Evolutionary conservation across 2,329 filamentous ascomycete genomes (phyloP), one percentile per base, ranked within the genome.

Genomic region (Aspergillus versicolor): DNA sequence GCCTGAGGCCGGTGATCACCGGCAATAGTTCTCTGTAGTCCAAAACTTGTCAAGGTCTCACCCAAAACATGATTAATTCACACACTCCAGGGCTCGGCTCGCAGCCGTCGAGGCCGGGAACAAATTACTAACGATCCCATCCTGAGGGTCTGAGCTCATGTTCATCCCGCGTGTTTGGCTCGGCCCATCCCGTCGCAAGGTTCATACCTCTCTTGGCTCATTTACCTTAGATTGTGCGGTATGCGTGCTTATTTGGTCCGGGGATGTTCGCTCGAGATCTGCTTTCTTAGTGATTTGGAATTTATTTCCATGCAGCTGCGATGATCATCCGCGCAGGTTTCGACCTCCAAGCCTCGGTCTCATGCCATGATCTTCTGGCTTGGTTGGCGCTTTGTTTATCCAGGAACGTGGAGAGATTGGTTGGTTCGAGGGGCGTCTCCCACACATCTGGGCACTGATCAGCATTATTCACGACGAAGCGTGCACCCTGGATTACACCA

Each of bases 1-100:
- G 58, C 54, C 58, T 60, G 49, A 54, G 54, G 54, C 58, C 12
- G 12, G 13, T 6, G 51, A 60, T 60, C 58, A 34, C 50, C 58
- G 22, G 32, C 49, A 50, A 59, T 30, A 59, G 50, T 57, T 49
- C 42, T 24, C n/a, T 15, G 46, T 9, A 30, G 27, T 30, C 27
- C 27, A 9, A 30, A 30, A 11, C 27, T 40, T 40, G 40, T 12
- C 40, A 42, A 9, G 42, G 42, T 24, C 21, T 24, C 19, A 44
- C 19, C 24, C 38, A 17, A 9, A 15, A 40, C 15, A 40, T 30
- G 27, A 11, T 30, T 30, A 30, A 30, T 30, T 30, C 27, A 30
- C 27, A 27, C 8, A 9, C 9, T 30, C 9, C 27, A 30, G 27
- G 27, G 27, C 27, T 24, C 27, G 27, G 8, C 27, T 30, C 27